These are phyloP conservation scores for Trichoderma erinaceum DNA, from an alignment of 495 filamentous ascomycete species.

Conservation along the genomic window DNA sequence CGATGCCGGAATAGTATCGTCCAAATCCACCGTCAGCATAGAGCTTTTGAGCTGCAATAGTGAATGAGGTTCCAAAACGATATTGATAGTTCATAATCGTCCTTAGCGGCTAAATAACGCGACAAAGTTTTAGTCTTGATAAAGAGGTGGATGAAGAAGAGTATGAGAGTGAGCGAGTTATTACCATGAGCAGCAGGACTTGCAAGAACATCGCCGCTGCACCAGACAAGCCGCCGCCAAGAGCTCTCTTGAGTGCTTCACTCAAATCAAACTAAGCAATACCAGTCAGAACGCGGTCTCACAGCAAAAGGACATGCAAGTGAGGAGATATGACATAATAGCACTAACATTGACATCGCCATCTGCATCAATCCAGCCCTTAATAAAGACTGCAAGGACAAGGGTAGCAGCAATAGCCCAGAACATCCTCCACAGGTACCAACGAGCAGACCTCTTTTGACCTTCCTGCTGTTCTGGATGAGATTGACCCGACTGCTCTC, in stretches of 20 bases:
- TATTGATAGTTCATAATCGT: slow-evolving; percentile 38
- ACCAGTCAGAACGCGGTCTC: neutral
- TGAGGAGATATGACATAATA: neutral
- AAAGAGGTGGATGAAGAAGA: neutral
- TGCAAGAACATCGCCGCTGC: slow-evolving; percentile 33
- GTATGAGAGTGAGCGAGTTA: neutral
- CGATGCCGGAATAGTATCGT: slow-evolving; percentile 31
- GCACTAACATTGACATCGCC: slow-evolving; percentile 27
- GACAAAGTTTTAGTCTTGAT: neutral
- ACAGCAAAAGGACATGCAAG: neutral
- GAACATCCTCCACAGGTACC: slow-evolving; percentile 25
- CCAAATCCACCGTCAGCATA: slow-evolving; percentile 25
- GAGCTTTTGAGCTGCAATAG: slow-evolving; percentile 22
- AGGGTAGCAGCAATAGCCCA: slow-evolving; percentile 20
- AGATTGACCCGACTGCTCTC: neutral
- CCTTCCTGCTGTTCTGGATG: neutral
- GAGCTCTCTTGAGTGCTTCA: slow-evolving; percentile 25
- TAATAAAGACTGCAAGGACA: slow-evolving; percentile 26
- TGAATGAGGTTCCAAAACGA: slow-evolving; percentile 27
- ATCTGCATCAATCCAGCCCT: slow-evolving; percentile 29
- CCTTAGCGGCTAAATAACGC: slow-evolving; percentile 25
- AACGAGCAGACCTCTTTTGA: slow-evolving; percentile 1
- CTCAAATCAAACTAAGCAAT: slow-evolving; percentile 25
- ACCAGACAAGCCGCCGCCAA: slow-evolving; percentile 29
- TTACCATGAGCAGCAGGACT: slow-evolving; percentile 32